Percentiles rank a stretch among this genome's conserved stretches.
phyloP scores from a whole-genome alignment of 176 grass and related monocot genomes.

The Secale cereale region DNA sequence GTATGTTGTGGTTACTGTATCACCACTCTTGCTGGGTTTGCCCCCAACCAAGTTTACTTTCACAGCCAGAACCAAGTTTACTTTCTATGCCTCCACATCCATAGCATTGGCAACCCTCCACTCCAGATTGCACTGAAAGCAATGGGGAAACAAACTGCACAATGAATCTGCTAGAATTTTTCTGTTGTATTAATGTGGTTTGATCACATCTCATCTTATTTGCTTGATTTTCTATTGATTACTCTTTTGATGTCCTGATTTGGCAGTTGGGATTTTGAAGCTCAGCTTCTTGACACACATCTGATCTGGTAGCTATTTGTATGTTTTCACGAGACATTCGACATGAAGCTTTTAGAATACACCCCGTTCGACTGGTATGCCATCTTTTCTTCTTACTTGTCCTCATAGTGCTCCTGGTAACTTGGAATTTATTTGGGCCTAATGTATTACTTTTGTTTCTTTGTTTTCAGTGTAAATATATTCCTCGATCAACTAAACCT shows the following conservation, averaged over 20 bases:
- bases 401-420: neutral
- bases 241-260: neutral
- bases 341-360: slow-evolving; percentile 99
- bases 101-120: neutral
- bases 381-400: neutral
- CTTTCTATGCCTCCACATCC: neutral
- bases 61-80: neutral
- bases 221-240: neutral
- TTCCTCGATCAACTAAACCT: slow-evolving; percentile 69
- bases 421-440: neutral
- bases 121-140: neutral
- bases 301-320: slow-evolving; percentile 8
- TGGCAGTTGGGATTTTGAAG: slow-evolving; percentile 18
- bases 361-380: slow-evolving; percentile 74
- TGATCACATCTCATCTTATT: neutral
- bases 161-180: neutral
- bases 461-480: slow-evolving; percentile 53
- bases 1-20: neutral
- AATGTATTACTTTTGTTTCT: neutral
- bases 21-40: neutral
- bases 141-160: neutral
- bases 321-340: slow-evolving; percentile 29
- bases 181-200: neutral
- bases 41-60: neutral
- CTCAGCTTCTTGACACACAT: neutral